Percentiles rank a stretch among this genome's conserved stretches.
These are phyloP conservation scores for Botrytis galanthina DNA, from an alignment of 2,329 filamentous ascomycete genomes.

Conservation along the genomic window DNA sequence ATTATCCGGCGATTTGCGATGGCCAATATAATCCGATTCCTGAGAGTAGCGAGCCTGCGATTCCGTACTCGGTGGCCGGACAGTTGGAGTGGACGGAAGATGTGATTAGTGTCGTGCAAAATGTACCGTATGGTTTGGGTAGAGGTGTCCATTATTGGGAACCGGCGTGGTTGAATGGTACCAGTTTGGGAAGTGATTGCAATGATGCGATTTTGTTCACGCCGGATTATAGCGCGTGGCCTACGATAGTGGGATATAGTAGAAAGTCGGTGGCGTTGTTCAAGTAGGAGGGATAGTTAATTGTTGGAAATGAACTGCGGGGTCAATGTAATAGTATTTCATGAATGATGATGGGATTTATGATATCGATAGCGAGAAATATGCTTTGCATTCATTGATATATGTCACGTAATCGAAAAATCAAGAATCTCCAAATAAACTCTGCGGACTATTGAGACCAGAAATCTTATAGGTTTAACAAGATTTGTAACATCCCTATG, in stretches of 20 bases:
- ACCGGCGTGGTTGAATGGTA: constrained; percentile 47
- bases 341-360: neutral
- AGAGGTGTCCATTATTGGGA: constrained; percentile 67
- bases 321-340: neutral
- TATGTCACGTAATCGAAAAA: neutral
- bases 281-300: neutral
- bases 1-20: constrained; percentile 67
- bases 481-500: neutral
- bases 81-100: constrained; percentile 60
- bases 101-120: constrained; percentile 55
- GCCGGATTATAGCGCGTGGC: constrained; percentile 35
- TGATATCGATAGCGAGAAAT: neutral
- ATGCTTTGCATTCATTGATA: neutral
- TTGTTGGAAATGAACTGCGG: neutral
- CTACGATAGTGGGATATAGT: constrained; percentile 12
- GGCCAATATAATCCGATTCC: constrained; percentile 46
- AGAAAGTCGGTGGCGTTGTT: constrained; percentile 16
- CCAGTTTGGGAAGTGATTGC: constrained; percentile 61
- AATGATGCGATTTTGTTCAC: constrained; percentile 61
- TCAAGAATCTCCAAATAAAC: neutral
- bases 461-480: rapidly evolving
- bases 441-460: rapidly evolving
- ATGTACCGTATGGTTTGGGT: constrained; percentile 54
- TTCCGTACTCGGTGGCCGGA: constrained; percentile 61
- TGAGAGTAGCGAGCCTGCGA: constrained; percentile 42